These are phyloP conservation scores for Cyclotella sp. DNA, from an alignment of 108 stramenopile species.

Conservation along the genomic window DNA sequence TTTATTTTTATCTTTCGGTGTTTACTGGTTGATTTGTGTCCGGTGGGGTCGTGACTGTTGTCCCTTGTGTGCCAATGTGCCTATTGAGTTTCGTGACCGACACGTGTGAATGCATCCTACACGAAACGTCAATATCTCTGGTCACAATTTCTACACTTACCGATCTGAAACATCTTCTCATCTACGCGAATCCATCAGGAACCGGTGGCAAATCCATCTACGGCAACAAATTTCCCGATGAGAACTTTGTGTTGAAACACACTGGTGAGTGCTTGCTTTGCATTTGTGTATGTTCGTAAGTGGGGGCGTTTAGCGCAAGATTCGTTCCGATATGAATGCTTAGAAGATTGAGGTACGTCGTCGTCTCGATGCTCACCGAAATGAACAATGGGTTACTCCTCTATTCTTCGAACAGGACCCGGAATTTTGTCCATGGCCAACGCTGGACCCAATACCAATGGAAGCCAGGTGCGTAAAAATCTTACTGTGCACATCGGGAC, in stretches of 20 bases:
- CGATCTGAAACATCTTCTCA: not conserved
- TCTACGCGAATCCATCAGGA: slow-evolving; percentile 20
- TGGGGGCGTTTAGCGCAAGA: too few relatives aligned
- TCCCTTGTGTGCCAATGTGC: not conserved
- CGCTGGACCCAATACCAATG: slow-evolving; percentile 89
- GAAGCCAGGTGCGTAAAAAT: slow-evolving; percentile 47
- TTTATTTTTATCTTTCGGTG: too few relatives aligned
- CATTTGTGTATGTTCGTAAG: too few relatives aligned
- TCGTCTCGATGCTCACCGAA: too few relatives aligned
- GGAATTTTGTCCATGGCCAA: slow-evolving; percentile 91
- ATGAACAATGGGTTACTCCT: not conserved
- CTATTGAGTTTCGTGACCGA: not conserved
- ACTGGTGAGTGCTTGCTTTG: slow-evolving; percentile 12
- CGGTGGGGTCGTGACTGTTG: not conserved
- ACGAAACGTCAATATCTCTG: too few relatives aligned
- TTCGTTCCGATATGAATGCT: too few relatives aligned
- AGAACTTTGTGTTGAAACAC: slow-evolving; percentile 76
- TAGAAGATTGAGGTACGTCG: too few relatives aligned
- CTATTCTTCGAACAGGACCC: slow-evolving; percentile 39
- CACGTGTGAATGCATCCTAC: too few relatives aligned
- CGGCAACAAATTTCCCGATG: slow-evolving; percentile 78
- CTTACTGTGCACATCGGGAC: not conserved
- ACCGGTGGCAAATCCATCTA: slow-evolving; percentile 54
- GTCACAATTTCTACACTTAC: not conserved
- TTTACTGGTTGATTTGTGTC: too few relatives aligned